Evolutionary conservation across 306 rosid species (phyloP).

Genomic region (Pterocarpus santalinus): DNA sequence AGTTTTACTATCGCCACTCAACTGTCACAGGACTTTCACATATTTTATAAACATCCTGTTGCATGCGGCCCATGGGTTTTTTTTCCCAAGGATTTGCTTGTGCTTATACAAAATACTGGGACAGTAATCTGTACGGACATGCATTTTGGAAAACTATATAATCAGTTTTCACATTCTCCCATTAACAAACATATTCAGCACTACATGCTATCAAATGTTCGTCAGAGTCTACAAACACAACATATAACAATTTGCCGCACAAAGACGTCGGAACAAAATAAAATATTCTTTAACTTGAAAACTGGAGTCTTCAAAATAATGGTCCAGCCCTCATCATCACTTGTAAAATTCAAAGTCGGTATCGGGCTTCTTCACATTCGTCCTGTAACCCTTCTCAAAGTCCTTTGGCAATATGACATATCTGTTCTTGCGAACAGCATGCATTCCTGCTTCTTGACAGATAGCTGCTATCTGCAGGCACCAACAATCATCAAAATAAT

Average conservation of each 20-base stretch:
- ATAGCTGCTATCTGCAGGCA: conserved; percentile 84
- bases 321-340: conserved; percentile 54
- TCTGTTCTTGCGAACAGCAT: conserved; percentile 96
- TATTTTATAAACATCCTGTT: no score
- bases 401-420: conserved; percentile 97
- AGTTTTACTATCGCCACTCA: neutral
- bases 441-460: conserved; percentile 99
- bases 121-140: neutral
- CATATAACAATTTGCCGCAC: neutral
- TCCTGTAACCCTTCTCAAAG: conserved; percentile 96
- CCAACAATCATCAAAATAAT: conserved; percentile 9
- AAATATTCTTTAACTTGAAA: neutral
- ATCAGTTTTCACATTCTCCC: neutral
- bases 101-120: neutral
- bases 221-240: neutral
- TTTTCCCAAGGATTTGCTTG: neutral
- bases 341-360: conserved; percentile 99
- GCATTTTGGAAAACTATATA: neutral
- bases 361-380: conserved; percentile 98
- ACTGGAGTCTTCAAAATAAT: neutral
- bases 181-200: conserved; percentile 6
- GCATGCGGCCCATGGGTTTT: neutral
- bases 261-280: neutral
- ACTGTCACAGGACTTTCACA: no score
- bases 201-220: neutral